Base-by-base conservation (phyloP, 345 rosid genomes). In the Dipteronia sinensis region DNA sequence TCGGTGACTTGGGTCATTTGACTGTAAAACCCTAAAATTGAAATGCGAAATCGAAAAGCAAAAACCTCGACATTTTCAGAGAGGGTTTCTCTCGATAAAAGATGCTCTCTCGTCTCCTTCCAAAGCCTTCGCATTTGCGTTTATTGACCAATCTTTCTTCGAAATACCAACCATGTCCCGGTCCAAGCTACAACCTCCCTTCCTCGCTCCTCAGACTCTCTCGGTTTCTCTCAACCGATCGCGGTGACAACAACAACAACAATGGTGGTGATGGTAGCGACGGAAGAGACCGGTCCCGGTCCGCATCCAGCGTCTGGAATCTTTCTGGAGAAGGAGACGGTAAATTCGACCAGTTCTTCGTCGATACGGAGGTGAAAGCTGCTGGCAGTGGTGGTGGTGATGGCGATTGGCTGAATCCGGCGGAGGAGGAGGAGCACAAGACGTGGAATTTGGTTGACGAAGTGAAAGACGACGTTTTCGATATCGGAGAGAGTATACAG, bases 41-140 rank as follows among this genome's bases (percentile, higher is more conserved):
- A 58, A 59, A 59, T 7, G 10, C 19, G n/a, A 70, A 38, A 67
- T 15, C 71, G 27, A 44, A 58, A 12, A 20, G 25, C 40, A 9
- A 62, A 46, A 73, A 46, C 59, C 76, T 56, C 46, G 64, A 59
- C 64, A 59, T 22, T 19, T 59, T 19, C 27, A 59, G 64, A 59
- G 64, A 59, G 49, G 13, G 9, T 38, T 31, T 27, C 76, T 40
- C 51, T 9, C 12, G 29, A 34, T 34, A 64, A 34, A 84, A 88
- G 67, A 91, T 91, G 98, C 88, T 92, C 73, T 79, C 89, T 82
- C 97, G 98, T 74, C 82, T 93, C 22, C 78, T 92, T 55, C 85
- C 86, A 29, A 93, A 76, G 82, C 74, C 91, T 62, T 91, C 93
- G 58, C 87, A 84, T 75, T 78, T 94, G 69, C 93, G 93, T 74